Conservation (phyloP, 2,329 filamentous ascomycete species). For the Xylaria digitata region DNA sequence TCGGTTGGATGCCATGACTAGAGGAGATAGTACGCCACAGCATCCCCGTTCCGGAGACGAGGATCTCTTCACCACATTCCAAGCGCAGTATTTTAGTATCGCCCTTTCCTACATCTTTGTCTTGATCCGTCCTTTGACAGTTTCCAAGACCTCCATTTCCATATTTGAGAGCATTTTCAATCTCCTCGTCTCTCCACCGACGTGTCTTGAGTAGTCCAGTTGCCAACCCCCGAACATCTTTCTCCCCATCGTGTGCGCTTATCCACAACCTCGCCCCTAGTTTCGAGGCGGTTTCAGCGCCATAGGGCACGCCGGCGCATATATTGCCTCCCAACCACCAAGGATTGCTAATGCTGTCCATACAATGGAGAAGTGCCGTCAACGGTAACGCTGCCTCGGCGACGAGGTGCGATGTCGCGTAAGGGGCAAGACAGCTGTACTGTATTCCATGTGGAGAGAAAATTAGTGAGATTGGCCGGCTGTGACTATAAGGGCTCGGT, state of each 20-base stretch:
- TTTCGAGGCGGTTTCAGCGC: conserved; percentile 65
- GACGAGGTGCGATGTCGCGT: conserved; percentile 67
- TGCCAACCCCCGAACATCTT: conserved; percentile 64
- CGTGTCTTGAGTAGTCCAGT: conserved; percentile 62
- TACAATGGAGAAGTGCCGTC: conserved; percentile 72
- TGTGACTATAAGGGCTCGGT: conserved; percentile 35
- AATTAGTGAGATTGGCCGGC: conserved; percentile 66
- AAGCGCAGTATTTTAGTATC: conserved; percentile 58
- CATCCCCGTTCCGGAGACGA: conserved; percentile 56
- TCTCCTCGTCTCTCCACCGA: conserved; percentile 58
- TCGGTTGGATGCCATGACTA: conserved; percentile 9
- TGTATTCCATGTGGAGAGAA: conserved; percentile 74
- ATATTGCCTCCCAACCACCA: conserved; percentile 72
- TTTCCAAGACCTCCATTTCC: conserved; percentile 8
- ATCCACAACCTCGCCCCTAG: conserved; percentile 69
- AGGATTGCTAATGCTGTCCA: conserved; percentile 68
- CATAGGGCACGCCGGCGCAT: conserved; percentile 66
- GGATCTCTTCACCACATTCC: conserved; percentile 57
- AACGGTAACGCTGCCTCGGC: conserved; percentile 68
- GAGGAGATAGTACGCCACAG: conserved; percentile 40
- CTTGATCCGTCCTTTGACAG: conserved; percentile 29
- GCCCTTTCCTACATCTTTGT: conserved; percentile 35
- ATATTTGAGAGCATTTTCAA: conserved; percentile 51
- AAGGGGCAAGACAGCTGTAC: conserved; percentile 64
- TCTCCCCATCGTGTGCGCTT: conserved; percentile 70